A percentile compares a stretch with the other conserved stretches of the same genome.
Conservation (phyloP, 106 monocot species). For the Allium fistulosum region DNA sequence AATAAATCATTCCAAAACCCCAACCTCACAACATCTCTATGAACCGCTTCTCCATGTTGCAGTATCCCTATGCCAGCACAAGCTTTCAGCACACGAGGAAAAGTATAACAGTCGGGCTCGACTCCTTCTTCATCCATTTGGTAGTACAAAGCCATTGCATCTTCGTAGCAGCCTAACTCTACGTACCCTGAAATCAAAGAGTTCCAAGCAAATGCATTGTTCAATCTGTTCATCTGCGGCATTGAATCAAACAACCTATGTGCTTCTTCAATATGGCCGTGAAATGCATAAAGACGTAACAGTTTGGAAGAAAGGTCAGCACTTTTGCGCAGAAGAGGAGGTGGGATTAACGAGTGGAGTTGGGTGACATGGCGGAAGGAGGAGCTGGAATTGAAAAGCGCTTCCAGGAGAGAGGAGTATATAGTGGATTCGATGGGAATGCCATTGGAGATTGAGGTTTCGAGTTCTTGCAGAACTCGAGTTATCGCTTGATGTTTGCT, state of each 20-base stretch:
- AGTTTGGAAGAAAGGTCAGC: constrained; percentile 34
- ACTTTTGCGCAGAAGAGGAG: constrained; percentile 23
- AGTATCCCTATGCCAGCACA: constrained; percentile 61
- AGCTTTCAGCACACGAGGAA: constrained; percentile 71
- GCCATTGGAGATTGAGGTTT: constrained; percentile 2
- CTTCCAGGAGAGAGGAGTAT: constrained; percentile 31
- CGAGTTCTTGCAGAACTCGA: constrained; percentile 13
- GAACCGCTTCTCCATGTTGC: constrained; percentile 36
- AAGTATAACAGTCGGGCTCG: constrained; percentile 58
- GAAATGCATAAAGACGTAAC: constrained; percentile 3
- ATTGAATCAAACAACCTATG: constrained; percentile 76
- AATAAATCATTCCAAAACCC: constrained; percentile 48
- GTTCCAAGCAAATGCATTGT: constrained; percentile 59
- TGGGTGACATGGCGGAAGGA: constrained; percentile 11
- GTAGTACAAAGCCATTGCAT: constrained; percentile 67
- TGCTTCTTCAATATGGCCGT: constrained; percentile 32
- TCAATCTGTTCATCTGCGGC: constrained; percentile 15
- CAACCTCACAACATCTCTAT: constrained; percentile 42
- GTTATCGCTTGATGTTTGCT: constrained; percentile 14
- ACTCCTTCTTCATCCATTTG: constrained; percentile 83
- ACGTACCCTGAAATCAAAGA: constrained; percentile 60
- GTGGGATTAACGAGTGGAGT: constrained; percentile 21
- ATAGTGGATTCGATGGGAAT: constrained; percentile 26
- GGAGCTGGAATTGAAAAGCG: constrained; percentile 12
- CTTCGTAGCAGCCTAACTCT: constrained; percentile 35